These are phyloP conservation scores for Mrakia hoshinonis DNA, from an alignment of 768 basidiomycete species.

Conservation along the genomic window DNA sequence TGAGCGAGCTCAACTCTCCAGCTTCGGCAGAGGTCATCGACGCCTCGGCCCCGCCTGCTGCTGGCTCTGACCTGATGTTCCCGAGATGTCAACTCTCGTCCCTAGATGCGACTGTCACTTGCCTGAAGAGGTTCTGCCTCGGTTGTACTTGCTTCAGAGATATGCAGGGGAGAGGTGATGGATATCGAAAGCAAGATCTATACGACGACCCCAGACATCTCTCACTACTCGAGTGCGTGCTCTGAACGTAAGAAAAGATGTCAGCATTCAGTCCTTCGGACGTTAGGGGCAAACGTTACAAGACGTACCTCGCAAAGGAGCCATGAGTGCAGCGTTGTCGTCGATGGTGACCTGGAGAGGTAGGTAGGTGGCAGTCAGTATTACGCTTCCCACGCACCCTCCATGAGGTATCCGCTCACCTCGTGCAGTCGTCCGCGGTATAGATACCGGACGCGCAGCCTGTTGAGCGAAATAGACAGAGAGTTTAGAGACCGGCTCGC, in stretches of 20 bases:
- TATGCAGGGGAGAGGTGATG: too few relatives aligned
- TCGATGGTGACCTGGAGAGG: conserved; percentile 56
- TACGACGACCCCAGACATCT: background rate
- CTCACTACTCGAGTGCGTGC: background rate
- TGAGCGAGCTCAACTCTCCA: background rate
- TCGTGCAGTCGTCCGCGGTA: conserved; percentile 64
- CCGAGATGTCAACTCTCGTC: background rate
- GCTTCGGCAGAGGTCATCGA: background rate
- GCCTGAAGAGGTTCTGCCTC: too few relatives aligned
- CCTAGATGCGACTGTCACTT: background rate
- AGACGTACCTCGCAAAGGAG: conserved; percentile 51
- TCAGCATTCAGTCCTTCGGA: background rate
- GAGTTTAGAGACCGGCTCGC: background rate
- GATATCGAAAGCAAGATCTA: too few relatives aligned
- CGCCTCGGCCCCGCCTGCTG: background rate
- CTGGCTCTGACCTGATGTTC: too few relatives aligned
- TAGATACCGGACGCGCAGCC: conserved; percentile 60
- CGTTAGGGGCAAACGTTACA: too few relatives aligned
- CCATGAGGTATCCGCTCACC: too few relatives aligned
- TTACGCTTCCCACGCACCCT: too few relatives aligned
- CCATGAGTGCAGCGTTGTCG: conserved; percentile 56
- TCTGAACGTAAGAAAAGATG: background rate
- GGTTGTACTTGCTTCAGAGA: too few relatives aligned
- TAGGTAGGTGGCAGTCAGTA: too few relatives aligned
- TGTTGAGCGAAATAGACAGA: background rate